These are phyloP conservation scores for Moricandia arvensis DNA, from an alignment of 345 rosid genomes.

Conservation along the genomic window DNA sequence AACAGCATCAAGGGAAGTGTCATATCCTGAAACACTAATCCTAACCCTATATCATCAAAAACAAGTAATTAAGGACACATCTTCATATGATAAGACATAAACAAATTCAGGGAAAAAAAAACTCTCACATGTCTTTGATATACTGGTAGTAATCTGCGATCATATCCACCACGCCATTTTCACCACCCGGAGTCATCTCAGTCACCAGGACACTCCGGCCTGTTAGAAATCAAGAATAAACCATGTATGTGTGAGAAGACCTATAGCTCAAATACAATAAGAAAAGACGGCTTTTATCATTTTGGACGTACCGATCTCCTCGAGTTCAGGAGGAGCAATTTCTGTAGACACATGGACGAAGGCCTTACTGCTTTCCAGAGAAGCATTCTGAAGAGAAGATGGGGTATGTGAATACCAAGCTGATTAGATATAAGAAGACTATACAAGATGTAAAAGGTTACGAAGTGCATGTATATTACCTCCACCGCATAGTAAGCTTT, in stretches of 20 bases:
- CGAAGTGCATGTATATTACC: too few species aligned
- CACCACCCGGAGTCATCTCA: background rate
- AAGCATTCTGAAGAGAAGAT: too few species aligned
- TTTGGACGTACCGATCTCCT: conserved; percentile 71
- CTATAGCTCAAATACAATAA: background rate
- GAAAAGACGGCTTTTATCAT: background rate
- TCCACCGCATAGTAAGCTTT: conserved; percentile 83
- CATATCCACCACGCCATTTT: background rate
- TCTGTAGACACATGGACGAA: conserved; percentile 78
- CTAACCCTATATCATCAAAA: background rate
- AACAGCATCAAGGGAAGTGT: background rate
- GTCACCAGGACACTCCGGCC: conserved; percentile 38
- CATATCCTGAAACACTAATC: background rate
- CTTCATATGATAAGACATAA: too few species aligned
- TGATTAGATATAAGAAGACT: too few species aligned
- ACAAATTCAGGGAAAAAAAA: too few species aligned
- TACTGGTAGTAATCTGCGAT: background rate
- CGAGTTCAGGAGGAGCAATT: conserved; percentile 55
- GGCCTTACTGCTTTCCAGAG: conserved; percentile 69
- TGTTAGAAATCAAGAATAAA: conserved; percentile 26
- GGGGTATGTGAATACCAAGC: too few species aligned
- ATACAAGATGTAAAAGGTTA: too few species aligned
- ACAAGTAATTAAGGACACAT: too few species aligned
- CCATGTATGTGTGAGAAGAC: background rate
- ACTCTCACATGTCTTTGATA: background rate